These are phyloP conservation scores for Straminergon stramineum DNA, from an alignment of 225 moss, liverwort and hornwort genomes.

Conservation along the genomic window DNA sequence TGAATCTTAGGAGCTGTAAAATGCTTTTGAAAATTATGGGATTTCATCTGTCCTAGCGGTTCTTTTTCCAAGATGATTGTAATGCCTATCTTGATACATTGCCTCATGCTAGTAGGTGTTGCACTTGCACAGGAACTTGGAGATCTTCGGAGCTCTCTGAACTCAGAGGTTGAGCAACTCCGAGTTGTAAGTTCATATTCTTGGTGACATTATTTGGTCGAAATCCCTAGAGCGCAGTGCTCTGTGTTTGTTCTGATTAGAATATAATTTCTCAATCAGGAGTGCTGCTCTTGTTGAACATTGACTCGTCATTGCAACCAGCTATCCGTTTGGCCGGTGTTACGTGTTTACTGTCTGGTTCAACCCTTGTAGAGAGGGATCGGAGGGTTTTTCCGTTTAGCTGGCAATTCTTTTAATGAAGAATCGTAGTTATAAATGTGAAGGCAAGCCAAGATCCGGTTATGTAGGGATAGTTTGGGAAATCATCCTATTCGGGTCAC, in stretches of 20 bases:
- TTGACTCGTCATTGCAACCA: background rate
- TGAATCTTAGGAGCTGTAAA: background rate
- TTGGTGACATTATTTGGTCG: background rate
- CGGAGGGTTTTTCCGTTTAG: background rate
- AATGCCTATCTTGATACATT: background rate
- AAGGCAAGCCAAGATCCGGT: background rate
- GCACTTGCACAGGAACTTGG: conserved; percentile 28
- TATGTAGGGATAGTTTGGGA: background rate
- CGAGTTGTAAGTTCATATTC: conserved; percentile 27
- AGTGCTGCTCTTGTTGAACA: background rate
- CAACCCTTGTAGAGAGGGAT: background rate
- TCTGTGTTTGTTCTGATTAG: background rate
- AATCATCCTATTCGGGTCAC: background rate
- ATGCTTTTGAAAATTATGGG: background rate
- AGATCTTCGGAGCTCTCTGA: conserved; percentile 31
- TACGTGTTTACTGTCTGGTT: background rate
- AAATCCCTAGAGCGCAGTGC: background rate
- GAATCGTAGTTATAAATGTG: background rate
- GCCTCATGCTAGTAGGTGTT: background rate
- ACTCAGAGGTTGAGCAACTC: conserved; percentile 41
- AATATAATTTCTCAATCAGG: background rate
- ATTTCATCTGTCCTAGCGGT: background rate
- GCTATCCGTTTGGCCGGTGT: background rate
- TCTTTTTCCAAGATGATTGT: background rate
- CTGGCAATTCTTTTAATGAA: background rate